Evolutionary conservation across 2,329 filamentous ascomycete genomes (phyloP).

Genomic region (Xylariaceae sp.): DNA sequence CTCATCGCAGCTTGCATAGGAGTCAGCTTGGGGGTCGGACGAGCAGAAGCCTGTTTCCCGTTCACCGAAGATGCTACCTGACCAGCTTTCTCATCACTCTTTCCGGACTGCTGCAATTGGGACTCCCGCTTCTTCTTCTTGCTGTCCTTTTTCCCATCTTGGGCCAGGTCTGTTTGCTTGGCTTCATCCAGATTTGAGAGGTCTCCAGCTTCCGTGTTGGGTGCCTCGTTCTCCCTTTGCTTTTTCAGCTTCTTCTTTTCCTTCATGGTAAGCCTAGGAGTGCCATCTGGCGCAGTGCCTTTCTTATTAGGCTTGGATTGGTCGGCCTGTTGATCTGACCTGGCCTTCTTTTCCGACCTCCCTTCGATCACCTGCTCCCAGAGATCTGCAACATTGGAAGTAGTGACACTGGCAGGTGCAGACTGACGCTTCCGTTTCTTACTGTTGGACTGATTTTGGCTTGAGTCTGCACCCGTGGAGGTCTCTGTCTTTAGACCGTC

Average conservation of each 20-base stretch:
- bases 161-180: slow-evolving; percentile 1
- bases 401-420: slow-evolving; percentile 48
- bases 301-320: slow-evolving; percentile 15
- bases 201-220: not conserved
- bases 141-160: slow-evolving; percentile 25
- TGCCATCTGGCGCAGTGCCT: slow-evolving; percentile 12
- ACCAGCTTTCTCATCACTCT: slow-evolving; percentile 14
- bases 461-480: slow-evolving; percentile 26
- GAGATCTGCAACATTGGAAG: slow-evolving; percentile 69
- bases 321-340: slow-evolving; percentile 10
- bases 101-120: slow-evolving; percentile 11
- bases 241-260: slow-evolving; percentile 26
- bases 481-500: slow-evolving; percentile 67
- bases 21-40: slow-evolving; percentile 62
- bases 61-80: slow-evolving; percentile 7
- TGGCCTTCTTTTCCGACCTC: slow-evolving; percentile 33
- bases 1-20: slow-evolving; percentile 93
- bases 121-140: slow-evolving; percentile 30
- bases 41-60: slow-evolving; percentile 14
- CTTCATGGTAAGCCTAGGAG: slow-evolving; percentile 17
- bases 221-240: slow-evolving; percentile 1
- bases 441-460: slow-evolving; percentile 30
- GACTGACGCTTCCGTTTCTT: slow-evolving; percentile 55
- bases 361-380: slow-evolving; percentile 78
- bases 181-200: not conserved